Percentiles rank a stretch among this genome's conserved stretches.
Evolutionary conservation across 2,329 filamentous ascomycete genomes (phyloP).

Genomic region (Colletotrichum euphorbiae): DNA sequence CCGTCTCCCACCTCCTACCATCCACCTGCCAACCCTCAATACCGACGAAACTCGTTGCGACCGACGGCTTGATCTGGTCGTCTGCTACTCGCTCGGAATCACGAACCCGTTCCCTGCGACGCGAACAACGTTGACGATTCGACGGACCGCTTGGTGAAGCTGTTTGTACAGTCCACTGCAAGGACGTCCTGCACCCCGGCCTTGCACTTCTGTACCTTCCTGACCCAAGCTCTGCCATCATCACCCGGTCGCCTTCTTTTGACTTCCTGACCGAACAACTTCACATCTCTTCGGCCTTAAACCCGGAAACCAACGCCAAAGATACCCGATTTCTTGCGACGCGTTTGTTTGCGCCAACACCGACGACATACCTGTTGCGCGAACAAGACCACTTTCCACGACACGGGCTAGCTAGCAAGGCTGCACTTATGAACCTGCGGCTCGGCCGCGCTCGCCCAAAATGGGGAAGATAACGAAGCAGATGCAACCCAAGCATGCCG

Average conservation of each 20-base stretch:
- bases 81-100: constrained; percentile 16
- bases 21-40: constrained; percentile 11
- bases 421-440: constrained; percentile 58
- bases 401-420: constrained; percentile 38
- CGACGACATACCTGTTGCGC: constrained; percentile 26
- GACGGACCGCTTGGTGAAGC: constrained; percentile 45
- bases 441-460: constrained; percentile 67
- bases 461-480: constrained; percentile 78
- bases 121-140: constrained; percentile 3
- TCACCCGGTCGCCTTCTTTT: constrained; percentile 14
- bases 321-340: constrained; percentile 1
- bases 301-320: constrained; percentile 11
- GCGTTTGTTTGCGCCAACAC: constrained; percentile 30
- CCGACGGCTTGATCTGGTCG: constrained; percentile 16
- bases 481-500: constrained; percentile 75
- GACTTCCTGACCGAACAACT: constrained; percentile 1
- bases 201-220: constrained; percentile 45
- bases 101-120: constrained; percentile 2
- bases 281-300: not conserved
- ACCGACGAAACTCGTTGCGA: constrained; percentile 34
- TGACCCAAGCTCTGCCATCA: constrained; percentile 36
- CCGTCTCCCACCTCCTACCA: constrained; percentile 15
- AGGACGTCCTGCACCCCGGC: constrained; percentile 57
- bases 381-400: constrained; percentile 21
- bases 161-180: constrained; percentile 43